phyloP scores from a whole-genome alignment of 768 basidiomycete genomes.

The Lentinula sp. region DNA sequence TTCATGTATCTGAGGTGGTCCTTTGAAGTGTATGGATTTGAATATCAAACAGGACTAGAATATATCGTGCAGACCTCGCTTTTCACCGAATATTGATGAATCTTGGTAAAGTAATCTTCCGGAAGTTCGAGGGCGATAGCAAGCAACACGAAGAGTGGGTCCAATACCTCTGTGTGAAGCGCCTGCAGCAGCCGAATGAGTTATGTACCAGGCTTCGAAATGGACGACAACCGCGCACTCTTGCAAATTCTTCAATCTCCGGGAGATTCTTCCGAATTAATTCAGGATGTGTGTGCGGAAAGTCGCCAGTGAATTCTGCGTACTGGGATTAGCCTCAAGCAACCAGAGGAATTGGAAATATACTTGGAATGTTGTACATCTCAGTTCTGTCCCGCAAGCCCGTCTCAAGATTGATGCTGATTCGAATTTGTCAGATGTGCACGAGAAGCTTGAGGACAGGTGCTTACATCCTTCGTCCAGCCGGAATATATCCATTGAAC shows the following conservation, averaged over 20 bases:
- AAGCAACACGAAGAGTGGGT: slow-evolving; percentile 39
- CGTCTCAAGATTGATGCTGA: slow-evolving; percentile 26
- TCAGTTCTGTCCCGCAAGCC: slow-evolving; percentile 38
- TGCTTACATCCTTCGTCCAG: neutral
- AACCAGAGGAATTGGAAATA: neutral
- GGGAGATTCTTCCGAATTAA: slow-evolving; percentile 28
- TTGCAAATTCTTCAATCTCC: slow-evolving; percentile 41
- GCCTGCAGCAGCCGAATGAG: slow-evolving; percentile 12
- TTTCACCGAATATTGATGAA: slow-evolving; percentile 39
- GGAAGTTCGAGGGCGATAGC: slow-evolving; percentile 48
- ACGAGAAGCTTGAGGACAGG: neutral
- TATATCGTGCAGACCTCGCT: slow-evolving; percentile 24
- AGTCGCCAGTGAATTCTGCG: slow-evolving; percentile 39
- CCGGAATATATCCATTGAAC: slow-evolving; percentile 36
- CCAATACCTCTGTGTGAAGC: slow-evolving; percentile 41
- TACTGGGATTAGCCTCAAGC: neutral
- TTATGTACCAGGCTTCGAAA: too few species aligned
- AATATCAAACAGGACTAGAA: neutral
- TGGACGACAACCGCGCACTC: slow-evolving; percentile 13
- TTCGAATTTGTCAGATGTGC: neutral
- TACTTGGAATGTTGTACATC: slow-evolving; percentile 46
- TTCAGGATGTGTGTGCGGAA: slow-evolving; percentile 30
- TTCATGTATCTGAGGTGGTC: slow-evolving; percentile 52
- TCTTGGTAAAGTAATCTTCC: slow-evolving; percentile 39
- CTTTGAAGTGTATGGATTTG: slow-evolving; percentile 3